A percentile compares a stretch with the other conserved stretches of the same genome.
Conservation (phyloP, 23 red algal species). For the Gracilariopsis chorda region DNA sequence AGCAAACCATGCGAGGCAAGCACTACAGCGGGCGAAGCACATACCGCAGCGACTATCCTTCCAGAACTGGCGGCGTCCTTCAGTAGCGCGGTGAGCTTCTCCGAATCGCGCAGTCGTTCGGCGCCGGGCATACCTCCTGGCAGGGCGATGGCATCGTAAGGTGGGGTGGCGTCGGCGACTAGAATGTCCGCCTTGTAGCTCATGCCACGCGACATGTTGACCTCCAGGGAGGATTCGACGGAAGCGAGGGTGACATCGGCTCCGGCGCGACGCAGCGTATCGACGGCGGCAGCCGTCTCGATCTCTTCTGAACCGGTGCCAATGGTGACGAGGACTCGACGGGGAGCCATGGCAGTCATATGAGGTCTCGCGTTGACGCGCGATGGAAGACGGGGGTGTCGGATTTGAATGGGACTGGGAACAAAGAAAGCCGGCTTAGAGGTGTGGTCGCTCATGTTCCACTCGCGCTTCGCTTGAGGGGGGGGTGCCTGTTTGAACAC, state of each 20-base stretch:
- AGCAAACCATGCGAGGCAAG: conserved; percentile 78
- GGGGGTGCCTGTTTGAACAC: too few relatives aligned
- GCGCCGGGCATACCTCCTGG: conserved; percentile 96
- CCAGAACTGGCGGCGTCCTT: conserved; percentile 37
- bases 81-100: conserved; percentile 41
- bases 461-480: too few relatives aligned
- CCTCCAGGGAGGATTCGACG: conserved; percentile 62
- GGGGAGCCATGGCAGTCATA: background rate
- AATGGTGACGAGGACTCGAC: conserved; percentile 78
- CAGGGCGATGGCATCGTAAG: conserved; percentile 73
- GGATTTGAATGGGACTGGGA: background rate
- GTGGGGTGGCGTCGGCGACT: conserved; percentile 32
- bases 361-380: background rate
- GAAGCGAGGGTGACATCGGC: conserved; percentile 92
- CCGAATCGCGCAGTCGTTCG: conserved; percentile 63
- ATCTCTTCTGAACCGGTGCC: conserved; percentile 91
- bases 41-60: conserved; percentile 77
- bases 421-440: background rate
- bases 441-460: background rate
- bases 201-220: conserved; percentile 81
- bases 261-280: conserved; percentile 92
- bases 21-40: conserved; percentile 91
- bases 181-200: conserved; percentile 74
- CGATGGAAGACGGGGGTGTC: background rate
- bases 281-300: conserved; percentile 76